phyloP scores from a whole-genome alignment of 768 basidiomycete species.

The Trametes maxima region DNA sequence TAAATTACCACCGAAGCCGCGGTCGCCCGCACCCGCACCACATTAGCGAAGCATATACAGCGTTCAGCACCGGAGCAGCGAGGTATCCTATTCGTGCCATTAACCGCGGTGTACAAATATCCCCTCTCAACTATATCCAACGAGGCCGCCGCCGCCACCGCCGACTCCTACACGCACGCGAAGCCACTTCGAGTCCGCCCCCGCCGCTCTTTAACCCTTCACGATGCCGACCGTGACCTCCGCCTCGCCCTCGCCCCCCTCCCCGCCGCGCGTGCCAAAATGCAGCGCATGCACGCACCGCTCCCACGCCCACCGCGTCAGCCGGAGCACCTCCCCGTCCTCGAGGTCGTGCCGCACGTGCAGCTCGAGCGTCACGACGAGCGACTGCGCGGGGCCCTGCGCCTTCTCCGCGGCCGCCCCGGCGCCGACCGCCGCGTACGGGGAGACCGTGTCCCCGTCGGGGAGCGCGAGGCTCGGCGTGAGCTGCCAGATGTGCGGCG shows the following conservation, averaged over 20 bases:
- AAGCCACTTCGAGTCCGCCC: neutral
- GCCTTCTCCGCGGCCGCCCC: conserved; percentile 16
- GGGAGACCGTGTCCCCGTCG: conserved; percentile 22
- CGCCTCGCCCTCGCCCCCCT: conserved; percentile 40
- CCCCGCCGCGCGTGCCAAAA: conserved; percentile 33
- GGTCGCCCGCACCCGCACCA: neutral
- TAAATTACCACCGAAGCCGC: no score
- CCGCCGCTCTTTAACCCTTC: neutral
- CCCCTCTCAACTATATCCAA: neutral
- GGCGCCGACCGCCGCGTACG: conserved; percentile 13
- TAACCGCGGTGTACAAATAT: conserved; percentile 4
- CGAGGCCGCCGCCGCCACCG: no score
- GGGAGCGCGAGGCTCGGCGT: conserved; percentile 38
- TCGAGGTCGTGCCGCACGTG: conserved; percentile 68
- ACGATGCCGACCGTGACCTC: conserved; percentile 78
- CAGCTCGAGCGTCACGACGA: conserved; percentile 80
- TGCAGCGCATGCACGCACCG: conserved; percentile 56
- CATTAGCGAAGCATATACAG: neutral
- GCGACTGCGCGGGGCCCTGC: conserved; percentile 38
- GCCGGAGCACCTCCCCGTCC: conserved; percentile 69
- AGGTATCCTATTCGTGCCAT: neutral
- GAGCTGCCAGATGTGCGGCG: conserved; percentile 90
- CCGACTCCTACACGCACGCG: no score
- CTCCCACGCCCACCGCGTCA: conserved; percentile 81
- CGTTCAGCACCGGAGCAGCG: neutral